Conservation (phyloP, 768 basidiomycete species). For the Amanita polypyramis region DNA sequence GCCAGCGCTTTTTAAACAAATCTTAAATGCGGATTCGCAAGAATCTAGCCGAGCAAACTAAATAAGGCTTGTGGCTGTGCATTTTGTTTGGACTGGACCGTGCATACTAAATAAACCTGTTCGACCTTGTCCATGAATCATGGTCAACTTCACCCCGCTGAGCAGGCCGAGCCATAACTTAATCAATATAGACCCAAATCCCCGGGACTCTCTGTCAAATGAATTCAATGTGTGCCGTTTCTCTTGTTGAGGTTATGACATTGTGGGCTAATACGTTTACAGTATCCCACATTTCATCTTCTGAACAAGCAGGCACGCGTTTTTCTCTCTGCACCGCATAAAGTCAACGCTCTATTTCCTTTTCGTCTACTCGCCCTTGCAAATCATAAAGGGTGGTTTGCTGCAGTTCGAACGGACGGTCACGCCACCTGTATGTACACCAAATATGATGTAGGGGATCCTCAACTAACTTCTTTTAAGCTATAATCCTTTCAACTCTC, state of each 20-base stretch:
- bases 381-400: slow-evolving; percentile 61
- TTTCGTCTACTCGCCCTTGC: slow-evolving; percentile 48
- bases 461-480: slow-evolving; percentile 22
- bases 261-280: slow-evolving; percentile 4
- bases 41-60: not conserved
- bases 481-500: slow-evolving; percentile 51
- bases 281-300: slow-evolving; percentile 41
- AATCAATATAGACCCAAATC: slow-evolving; percentile 25
- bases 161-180: slow-evolving; percentile 24
- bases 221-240: slow-evolving; percentile 32
- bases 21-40: not conserved
- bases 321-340: slow-evolving; percentile 44
- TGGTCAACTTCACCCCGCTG: slow-evolving; percentile 29
- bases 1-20: not conserved
- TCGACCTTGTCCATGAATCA: slow-evolving; percentile 6
- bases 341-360: slow-evolving; percentile 28
- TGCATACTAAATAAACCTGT: not conserved
- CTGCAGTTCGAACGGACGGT: slow-evolving; percentile 32
- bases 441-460: not conserved
- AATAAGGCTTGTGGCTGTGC: not conserved
- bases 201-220: slow-evolving; percentile 28
- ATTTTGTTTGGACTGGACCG: not conserved
- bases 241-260: slow-evolving; percentile 6
- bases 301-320: slow-evolving; percentile 57
- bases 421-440: slow-evolving; percentile 14